Evolutionary conservation across 805 yeast genomes (phyloP), one percentile per base, ranked within the genome.

Genomic region (Teunomyces lycoperdinae): DNA sequence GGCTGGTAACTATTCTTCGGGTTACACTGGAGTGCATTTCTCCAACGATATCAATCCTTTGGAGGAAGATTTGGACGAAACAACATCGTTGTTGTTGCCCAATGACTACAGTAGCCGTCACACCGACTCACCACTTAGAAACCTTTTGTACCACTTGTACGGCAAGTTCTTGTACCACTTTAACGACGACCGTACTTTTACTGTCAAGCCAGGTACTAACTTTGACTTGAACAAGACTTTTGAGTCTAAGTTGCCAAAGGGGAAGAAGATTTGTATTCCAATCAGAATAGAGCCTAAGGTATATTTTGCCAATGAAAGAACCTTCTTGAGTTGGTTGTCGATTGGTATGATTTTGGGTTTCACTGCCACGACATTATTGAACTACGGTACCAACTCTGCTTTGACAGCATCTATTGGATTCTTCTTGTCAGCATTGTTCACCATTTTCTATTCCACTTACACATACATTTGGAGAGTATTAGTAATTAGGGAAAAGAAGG

Each of bases 271-370:
- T 50, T 82, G 90, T 60, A 94, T 94, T 7, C 99, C 98, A 2
- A 95, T 94, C 33, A 81, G 99, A 60, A 91, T 94, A 32, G 99
- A 94, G 69, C 99, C 99, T 49, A 94, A 94, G 71, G 99, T 94
- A n/a, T 94, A 94, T 66, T 94, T 94, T 68, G 99, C 99, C 5
- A 89, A 96, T 20, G 99, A 94, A 68, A 83, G 99, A 71, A 94
- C 99, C 0, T 92, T 84, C 62, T 75, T 94, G 52, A 81, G 95
- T 35, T 94, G 99, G 99, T 71, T 92, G 47, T 91, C 96, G 35
- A 89, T 94, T 57, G 88, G 94, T 7, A 81, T 94, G 75, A 74
- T 92, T 38, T 75, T 94, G 48, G 90, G 94, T 39, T 95, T 92
- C 42, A 87, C 96, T 35, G 95, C 97, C 1, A 87, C 90, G 7